These are phyloP conservation scores for Solanum clarkiae DNA, from an alignment of 257 asterid species.

Conservation along the genomic window DNA sequence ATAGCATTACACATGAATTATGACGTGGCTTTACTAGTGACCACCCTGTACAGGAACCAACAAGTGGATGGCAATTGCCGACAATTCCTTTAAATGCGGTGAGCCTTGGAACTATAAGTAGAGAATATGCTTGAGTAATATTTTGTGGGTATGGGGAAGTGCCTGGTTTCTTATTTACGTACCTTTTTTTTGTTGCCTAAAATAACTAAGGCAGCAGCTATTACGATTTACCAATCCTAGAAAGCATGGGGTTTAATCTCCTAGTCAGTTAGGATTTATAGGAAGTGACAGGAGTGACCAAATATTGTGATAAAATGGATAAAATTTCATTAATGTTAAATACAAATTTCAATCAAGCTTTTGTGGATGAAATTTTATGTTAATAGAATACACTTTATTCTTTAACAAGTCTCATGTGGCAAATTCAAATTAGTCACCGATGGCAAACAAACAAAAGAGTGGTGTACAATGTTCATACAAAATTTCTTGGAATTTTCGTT, in stretches of 20 bases:
- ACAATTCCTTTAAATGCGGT: conserved; percentile 11
- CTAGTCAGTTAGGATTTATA: not conserved
- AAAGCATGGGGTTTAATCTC: not conserved
- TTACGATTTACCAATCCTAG: not conserved
- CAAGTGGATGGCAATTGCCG: conserved; percentile 15
- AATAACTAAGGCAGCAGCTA: not conserved
- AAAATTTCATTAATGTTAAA: not conserved
- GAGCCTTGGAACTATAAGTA: conserved; percentile 3
- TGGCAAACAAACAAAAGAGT: too few relatives aligned
- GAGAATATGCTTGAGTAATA: not conserved
- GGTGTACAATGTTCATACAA: not conserved
- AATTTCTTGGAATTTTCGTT: too few relatives aligned
- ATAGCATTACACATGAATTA: not conserved
- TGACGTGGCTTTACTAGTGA: conserved; percentile 2
- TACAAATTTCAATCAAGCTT: not conserved
- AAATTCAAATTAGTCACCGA: not conserved
- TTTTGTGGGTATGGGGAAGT: not conserved
- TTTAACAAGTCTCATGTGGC: not conserved
- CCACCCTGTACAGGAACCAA: conserved; percentile 7
- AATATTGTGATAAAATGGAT: not conserved
- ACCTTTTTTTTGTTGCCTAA: not conserved
- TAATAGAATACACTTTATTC: too few relatives aligned
- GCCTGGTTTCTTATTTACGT: not conserved
- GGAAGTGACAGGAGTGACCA: not conserved
- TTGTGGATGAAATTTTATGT: not conserved